A percentile compares a stretch with the other conserved stretches of the same genome.
These are phyloP conservation scores for Phytophthora podocarpi DNA, from an alignment of 352 stramenopile genomes.

Conservation along the genomic window DNA sequence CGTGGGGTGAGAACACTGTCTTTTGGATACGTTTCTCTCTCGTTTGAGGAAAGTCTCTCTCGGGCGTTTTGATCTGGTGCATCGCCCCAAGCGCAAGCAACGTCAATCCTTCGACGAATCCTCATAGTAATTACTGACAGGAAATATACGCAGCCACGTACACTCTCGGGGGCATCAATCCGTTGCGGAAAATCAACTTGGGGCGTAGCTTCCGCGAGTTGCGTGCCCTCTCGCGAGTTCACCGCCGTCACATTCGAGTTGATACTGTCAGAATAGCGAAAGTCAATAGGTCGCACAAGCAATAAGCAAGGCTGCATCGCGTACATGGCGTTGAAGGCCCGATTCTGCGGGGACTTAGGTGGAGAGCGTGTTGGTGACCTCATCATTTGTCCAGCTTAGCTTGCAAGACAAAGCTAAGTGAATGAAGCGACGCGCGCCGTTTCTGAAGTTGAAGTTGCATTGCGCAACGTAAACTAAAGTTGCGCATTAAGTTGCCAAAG, in stretches of 20 bases:
- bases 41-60: slow-evolving; percentile 48
- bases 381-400: too few relatives aligned
- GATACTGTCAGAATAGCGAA: slow-evolving; percentile 31
- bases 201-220: slow-evolving; percentile 73
- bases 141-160: slow-evolving; percentile 14
- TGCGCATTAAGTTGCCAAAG: not conserved
- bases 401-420: not conserved
- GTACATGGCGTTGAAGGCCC: slow-evolving; percentile 28
- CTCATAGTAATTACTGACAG: not conserved
- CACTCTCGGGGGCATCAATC: slow-evolving; percentile 72
- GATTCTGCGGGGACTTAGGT: slow-evolving; percentile 54
- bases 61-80: slow-evolving; percentile 76
- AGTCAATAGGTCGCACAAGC: slow-evolving; percentile 1
- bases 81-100: not conserved
- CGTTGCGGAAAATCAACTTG: slow-evolving; percentile 82
- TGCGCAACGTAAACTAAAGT: not conserved
- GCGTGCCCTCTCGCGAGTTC: slow-evolving; percentile 68
- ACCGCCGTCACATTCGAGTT: slow-evolving; percentile 62
- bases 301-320: not conserved
- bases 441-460: slow-evolving; percentile 35
- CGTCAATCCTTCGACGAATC: not conserved
- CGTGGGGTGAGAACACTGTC: slow-evolving; percentile 73
- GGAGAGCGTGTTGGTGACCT: slow-evolving; percentile 41
- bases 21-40: slow-evolving; percentile 76
- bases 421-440: slow-evolving; percentile 16